Percentiles rank a stretch among this genome's conserved stretches.
Evolutionary conservation across 139 green algal species (phyloP).

Genomic region (Chlamydomonas incerta): DNA sequence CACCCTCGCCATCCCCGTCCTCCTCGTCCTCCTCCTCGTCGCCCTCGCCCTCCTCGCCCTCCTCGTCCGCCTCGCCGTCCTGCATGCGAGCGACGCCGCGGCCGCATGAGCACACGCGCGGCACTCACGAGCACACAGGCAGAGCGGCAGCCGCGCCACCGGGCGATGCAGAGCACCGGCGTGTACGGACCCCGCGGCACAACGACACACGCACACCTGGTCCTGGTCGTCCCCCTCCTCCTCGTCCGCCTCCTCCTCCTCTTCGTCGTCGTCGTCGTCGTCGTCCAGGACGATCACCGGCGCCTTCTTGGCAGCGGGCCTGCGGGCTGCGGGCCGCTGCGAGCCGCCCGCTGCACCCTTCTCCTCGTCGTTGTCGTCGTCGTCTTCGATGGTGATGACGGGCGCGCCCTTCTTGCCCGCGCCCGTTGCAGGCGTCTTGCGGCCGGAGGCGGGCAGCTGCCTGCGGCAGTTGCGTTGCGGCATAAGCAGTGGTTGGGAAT

Average conservation of each 20-base stretch:
- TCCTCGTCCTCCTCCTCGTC: not conserved
- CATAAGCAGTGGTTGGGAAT: not conserved
- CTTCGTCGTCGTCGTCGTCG: not conserved
- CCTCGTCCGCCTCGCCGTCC: no score
- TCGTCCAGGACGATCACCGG: constrained; percentile 5
- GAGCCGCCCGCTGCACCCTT: no score
- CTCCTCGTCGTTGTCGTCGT: not conserved
- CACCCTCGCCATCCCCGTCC: not conserved
- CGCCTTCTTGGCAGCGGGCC: not conserved
- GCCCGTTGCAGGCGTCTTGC: not conserved
- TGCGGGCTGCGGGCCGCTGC: not conserved
- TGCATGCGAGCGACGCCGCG: no score
- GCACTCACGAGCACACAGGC: no score
- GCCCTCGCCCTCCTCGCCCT: not conserved
- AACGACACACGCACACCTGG: no score
- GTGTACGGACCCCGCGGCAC: no score
- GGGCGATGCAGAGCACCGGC: no score
- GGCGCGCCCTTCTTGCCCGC: not conserved
- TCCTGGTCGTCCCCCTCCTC: not conserved
- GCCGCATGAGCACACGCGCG: no score
- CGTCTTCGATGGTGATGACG: constrained; percentile 2
- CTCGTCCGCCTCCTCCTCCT: not conserved
- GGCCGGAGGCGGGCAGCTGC: not conserved
- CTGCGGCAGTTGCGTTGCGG: not conserved
- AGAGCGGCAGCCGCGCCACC: no score